Evolutionary conservation across 1,139 yeast species (phyloP).

Genomic region (Diutina ranongensis): DNA sequence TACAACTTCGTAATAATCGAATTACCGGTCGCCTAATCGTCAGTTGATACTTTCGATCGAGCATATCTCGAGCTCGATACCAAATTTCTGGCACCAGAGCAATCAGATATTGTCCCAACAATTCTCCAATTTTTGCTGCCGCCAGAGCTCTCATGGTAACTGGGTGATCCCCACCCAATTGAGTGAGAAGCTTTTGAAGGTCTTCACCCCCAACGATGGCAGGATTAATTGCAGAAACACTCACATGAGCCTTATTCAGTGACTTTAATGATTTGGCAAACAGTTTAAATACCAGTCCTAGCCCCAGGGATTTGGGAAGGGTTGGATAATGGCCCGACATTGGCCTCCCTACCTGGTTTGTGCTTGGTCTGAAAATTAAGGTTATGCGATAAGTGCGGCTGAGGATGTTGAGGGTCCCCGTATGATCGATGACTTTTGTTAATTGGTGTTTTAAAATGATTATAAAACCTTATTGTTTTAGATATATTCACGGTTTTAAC

Average conservation of each 20-base stretch:
- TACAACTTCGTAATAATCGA: constrained; percentile 9
- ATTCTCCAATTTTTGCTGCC: constrained; percentile 38
- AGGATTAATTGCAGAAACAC: constrained; percentile 35
- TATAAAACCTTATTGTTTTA: too few species aligned
- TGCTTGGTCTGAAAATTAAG: neutral
- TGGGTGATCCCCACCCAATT: constrained; percentile 24
- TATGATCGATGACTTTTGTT: too few species aligned
- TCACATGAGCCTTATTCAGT: constrained; percentile 19
- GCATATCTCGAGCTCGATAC: constrained; percentile 54
- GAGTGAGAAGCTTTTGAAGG: constrained; percentile 31
- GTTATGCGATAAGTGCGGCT: neutral
- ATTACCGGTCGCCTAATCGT: constrained; percentile 44
- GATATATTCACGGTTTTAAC: too few species aligned
- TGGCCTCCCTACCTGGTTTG: neutral
- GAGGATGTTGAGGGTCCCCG: too few species aligned
- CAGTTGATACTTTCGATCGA: constrained; percentile 28
- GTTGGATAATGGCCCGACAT: constrained; percentile 5
- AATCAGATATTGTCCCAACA: constrained; percentile 40
- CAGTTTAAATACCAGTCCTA: constrained; percentile 42
- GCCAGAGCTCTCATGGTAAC: constrained; percentile 36
- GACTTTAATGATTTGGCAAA: constrained; percentile 41
- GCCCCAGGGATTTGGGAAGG: constrained; percentile 13
- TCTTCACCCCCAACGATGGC: constrained; percentile 57
- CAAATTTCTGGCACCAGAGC: constrained; percentile 65
- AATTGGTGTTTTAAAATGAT: too few species aligned